phyloP scores from a whole-genome alignment of 1,284 basidiomycete genomes.

The Boletus mariae region DNA sequence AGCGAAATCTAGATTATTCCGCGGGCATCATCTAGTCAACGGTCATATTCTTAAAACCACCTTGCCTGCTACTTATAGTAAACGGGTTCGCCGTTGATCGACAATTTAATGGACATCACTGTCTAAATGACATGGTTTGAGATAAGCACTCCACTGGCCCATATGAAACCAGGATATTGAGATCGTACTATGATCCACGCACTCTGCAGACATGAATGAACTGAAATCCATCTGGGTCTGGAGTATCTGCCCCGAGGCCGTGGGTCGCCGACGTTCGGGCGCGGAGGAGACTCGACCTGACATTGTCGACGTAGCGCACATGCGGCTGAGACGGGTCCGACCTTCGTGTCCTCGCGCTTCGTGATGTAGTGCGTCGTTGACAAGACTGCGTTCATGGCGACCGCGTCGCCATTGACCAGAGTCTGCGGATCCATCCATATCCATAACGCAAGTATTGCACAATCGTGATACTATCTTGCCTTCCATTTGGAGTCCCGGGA shows the following conservation, averaged over 20 bases:
- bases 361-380: neutral
- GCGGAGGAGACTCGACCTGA: too few species aligned
- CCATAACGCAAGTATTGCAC: neutral
- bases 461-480: neutral
- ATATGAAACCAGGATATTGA: too few species aligned
- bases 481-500: too few species aligned
- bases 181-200: neutral
- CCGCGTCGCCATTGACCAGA: neutral
- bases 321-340: neutral
- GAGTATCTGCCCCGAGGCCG: neutral
- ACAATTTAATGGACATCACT: neutral
- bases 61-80: neutral
- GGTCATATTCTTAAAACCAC: neutral
- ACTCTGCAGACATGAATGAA: neutral
- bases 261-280: neutral
- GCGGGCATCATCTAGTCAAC: slow-evolving; percentile 1
- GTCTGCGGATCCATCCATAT: neutral
- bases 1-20: neutral
- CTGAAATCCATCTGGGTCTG: neutral
- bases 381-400: neutral
- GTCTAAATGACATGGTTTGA: too few species aligned
- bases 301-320: neutral
- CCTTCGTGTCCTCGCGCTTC: neutral
- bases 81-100: neutral
- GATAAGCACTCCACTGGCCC: too few species aligned